These are phyloP conservation scores for Cymbopogon citratus DNA, from an alignment of 176 grass and related monocot species.

Conservation along the genomic window DNA sequence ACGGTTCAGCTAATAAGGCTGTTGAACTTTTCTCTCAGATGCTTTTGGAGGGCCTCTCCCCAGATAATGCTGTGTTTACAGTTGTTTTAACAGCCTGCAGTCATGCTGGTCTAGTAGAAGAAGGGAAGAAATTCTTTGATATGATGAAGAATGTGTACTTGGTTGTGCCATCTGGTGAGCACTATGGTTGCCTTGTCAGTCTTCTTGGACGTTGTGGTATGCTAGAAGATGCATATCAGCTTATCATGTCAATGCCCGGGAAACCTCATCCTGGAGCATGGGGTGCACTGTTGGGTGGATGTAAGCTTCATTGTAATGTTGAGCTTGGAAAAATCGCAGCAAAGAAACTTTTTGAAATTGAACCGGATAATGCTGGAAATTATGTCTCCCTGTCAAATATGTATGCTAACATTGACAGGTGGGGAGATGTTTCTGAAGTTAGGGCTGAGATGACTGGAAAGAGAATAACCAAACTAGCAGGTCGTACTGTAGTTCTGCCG, in stretches of 20 bases:
- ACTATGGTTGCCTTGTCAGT: constrained; percentile 80
- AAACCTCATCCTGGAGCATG: constrained; percentile 76
- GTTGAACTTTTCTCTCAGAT: constrained; percentile 70
- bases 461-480: constrained; percentile 68
- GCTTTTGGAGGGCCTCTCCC: constrained; percentile 65
- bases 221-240: constrained; percentile 66
- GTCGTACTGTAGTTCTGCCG: constrained; percentile 50
- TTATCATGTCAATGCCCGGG: constrained; percentile 66
- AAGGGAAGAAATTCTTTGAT: constrained; percentile 71
- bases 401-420: constrained; percentile 83
- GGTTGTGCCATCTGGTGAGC: constrained; percentile 66
- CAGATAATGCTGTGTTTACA: constrained; percentile 64
- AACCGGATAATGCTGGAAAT: constrained; percentile 83
- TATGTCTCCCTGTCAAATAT: constrained; percentile 86
- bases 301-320: constrained; percentile 59
- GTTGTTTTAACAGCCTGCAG: constrained; percentile 84
- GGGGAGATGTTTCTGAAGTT: constrained; percentile 66
- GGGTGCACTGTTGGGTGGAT: constrained; percentile 82
- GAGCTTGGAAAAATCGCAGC: constrained; percentile 70
- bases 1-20: constrained; percentile 73
- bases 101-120: constrained; percentile 72
- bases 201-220: constrained; percentile 64
- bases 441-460: constrained; percentile 67
- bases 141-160: constrained; percentile 61
- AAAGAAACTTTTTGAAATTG: constrained; percentile 77